phyloP scores from a whole-genome alignment of 768 basidiomycete species.

The Rhodotorula graminis region DNA sequence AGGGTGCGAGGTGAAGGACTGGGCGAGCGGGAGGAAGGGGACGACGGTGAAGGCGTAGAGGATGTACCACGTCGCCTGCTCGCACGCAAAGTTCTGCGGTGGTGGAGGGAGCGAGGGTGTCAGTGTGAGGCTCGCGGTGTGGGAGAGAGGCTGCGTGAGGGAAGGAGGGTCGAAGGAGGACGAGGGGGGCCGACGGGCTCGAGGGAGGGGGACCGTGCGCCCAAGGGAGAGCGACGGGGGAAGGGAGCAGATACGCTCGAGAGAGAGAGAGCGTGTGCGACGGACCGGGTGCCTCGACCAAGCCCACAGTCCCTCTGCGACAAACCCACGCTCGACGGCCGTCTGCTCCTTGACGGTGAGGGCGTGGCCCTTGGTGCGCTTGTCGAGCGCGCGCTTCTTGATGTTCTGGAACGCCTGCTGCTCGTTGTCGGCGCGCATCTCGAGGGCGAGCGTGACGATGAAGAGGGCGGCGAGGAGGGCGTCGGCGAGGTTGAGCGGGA shows the following conservation, averaged over 20 bases:
- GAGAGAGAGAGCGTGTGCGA: neutral
- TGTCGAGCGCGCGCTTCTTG: conserved; percentile 58
- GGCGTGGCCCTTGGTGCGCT: conserved; percentile 57
- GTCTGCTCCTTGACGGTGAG: conserved; percentile 55
- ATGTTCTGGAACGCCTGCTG: conserved; percentile 63
- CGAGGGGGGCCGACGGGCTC: too few species aligned
- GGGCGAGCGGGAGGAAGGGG: conserved; percentile 26
- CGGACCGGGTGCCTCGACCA: conserved; percentile 76
- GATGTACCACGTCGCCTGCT: conserved; percentile 60
- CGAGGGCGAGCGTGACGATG: conserved; percentile 59
- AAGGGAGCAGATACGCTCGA: too few species aligned
- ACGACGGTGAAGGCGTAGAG: conserved; percentile 28
- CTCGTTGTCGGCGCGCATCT: conserved; percentile 86
- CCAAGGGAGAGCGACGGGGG: too few species aligned
- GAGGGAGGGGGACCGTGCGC: too few species aligned
- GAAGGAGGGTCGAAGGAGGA: too few species aligned
- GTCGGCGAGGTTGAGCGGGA: conserved; percentile 58
- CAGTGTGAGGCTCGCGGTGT: neutral
- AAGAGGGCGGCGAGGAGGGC: conserved; percentile 59
- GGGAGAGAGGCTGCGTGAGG: too few species aligned
- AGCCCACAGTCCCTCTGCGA: conserved; percentile 77
- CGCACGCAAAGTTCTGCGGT: conserved; percentile 71
- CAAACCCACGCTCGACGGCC: conserved; percentile 73
- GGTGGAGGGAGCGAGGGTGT: neutral
- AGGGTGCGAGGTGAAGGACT: conserved; percentile 28